phyloP scores from a whole-genome alignment of 208 protist genomes.

The Acanthamoeba castellanii region DNA sequence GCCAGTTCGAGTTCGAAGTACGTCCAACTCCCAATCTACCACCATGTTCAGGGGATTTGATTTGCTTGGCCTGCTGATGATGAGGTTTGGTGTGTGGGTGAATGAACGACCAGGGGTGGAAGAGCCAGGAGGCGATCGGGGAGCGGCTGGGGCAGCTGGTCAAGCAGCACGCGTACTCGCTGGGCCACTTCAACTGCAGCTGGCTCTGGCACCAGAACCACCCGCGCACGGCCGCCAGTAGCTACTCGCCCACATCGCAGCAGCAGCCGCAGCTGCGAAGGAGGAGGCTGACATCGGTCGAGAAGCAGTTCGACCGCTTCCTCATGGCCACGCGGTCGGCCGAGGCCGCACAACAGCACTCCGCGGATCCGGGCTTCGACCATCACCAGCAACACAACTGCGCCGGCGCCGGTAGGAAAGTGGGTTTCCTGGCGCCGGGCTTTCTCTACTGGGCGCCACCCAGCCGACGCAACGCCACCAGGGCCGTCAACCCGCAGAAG shows the following conservation, averaged over 20 bases:
- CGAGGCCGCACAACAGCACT: background rate
- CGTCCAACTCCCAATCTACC: background rate
- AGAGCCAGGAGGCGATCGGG: background rate
- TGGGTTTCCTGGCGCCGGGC: background rate
- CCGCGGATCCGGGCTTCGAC: background rate
- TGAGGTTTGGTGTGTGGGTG: too few relatives aligned
- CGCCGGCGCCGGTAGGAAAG: background rate
- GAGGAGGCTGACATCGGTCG: background rate
- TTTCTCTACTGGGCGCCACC: background rate
- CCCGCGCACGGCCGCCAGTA: background rate
- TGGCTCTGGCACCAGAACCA: constrained; percentile 5
- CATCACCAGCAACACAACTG: background rate
- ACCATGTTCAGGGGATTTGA: too few relatives aligned
- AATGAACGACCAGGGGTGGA: background rate
- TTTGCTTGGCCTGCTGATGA: too few relatives aligned
- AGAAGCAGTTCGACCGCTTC: background rate
- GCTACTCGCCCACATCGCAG: background rate
- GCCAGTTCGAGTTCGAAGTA: constrained; percentile 3
- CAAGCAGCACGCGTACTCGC: background rate
- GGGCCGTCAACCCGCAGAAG: background rate
- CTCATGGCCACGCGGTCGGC: background rate
- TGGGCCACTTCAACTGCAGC: constrained; percentile 29
- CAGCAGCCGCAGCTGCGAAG: background rate
- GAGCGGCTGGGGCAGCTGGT: background rate
- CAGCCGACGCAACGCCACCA: background rate